phyloP scores from a whole-genome alignment of 352 stramenopile genomes.

The Blastocystis sp. region DNA sequence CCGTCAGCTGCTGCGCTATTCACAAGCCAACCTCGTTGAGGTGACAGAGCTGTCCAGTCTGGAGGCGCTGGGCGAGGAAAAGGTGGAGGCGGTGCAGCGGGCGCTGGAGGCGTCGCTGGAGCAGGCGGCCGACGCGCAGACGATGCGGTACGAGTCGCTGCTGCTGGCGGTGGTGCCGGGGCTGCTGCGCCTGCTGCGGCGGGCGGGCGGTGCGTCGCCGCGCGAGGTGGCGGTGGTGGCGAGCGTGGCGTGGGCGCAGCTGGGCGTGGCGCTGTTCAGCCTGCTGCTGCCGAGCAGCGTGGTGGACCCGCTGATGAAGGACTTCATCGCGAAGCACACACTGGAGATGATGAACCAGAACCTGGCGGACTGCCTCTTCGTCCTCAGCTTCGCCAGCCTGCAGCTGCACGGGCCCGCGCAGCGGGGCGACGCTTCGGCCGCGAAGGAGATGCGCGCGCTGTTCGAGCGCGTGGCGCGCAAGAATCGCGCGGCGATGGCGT shows the following conservation, averaged over 20 bases:
- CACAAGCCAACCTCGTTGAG: not conserved
- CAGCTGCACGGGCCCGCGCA: not conserved
- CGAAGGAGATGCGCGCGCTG: slow-evolving; percentile 4
- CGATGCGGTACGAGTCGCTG: slow-evolving; percentile 48
- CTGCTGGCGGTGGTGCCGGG: slow-evolving; percentile 12
- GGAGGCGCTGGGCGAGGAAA: not conserved
- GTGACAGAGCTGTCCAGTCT: not conserved
- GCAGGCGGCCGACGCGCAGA: not conserved
- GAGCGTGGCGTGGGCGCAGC: slow-evolving; percentile 81
- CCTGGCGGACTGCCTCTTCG: slow-evolving; percentile 18
- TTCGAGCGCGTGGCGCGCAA: not conserved
- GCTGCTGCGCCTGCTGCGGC: slow-evolving; percentile 10
- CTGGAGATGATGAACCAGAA: slow-evolving; percentile 16
- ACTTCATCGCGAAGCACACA: slow-evolving; percentile 75
- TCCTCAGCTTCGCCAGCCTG: not conserved
- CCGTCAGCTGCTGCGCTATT: not conserved
- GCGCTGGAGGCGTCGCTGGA: not conserved
- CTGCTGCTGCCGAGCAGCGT: slow-evolving; percentile 88
- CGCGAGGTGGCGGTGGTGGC: slow-evolving; percentile 55
- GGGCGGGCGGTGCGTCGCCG: not conserved
- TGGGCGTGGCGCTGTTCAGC: slow-evolving; percentile 87
- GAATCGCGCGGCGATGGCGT: not conserved
- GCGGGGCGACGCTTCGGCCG: not conserved
- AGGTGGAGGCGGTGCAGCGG: not conserved
- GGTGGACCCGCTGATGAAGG: slow-evolving; percentile 88